These are phyloP conservation scores for Barnettozyma salicaria DNA, from an alignment of 805 yeast species.

Conservation along the genomic window DNA sequence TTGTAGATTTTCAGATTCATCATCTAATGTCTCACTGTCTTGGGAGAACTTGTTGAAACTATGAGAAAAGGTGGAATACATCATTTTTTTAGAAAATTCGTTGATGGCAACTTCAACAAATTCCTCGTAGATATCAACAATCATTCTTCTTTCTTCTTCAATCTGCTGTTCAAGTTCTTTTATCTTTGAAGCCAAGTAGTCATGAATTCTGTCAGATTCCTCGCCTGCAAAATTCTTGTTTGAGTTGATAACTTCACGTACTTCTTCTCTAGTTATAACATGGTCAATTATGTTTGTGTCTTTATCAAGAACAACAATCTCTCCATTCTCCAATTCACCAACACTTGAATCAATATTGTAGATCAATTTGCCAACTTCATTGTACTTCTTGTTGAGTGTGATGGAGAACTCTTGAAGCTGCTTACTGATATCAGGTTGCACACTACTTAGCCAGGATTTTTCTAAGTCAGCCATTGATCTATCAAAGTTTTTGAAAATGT, in stretches of 20 bases:
- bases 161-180: constrained; percentile 31
- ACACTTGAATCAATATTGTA: constrained; percentile 34
- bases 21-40: constrained; percentile 16
- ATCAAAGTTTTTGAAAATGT: constrained; percentile 35
- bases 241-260: constrained; percentile 37
- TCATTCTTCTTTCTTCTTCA: constrained; percentile 34
- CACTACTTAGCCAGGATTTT: constrained; percentile 20
- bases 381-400: constrained; percentile 24
- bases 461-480: constrained; percentile 31
- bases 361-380: constrained; percentile 29
- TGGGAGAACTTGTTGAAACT: constrained; percentile 20
- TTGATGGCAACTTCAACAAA: constrained; percentile 62
- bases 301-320: constrained; percentile 30
- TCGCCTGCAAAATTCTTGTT: constrained; percentile 28
- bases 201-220: constrained; percentile 30
- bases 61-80: constrained; percentile 28
- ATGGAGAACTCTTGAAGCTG: constrained; percentile 30
- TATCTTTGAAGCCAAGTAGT: constrained; percentile 27
- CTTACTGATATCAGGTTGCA: constrained; percentile 30
- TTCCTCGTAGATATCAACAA: constrained; percentile 65
- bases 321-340: constrained; percentile 29
- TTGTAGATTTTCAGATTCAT: constrained; percentile 34
- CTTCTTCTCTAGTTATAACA: constrained; percentile 40
- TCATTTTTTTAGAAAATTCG: constrained; percentile 58
- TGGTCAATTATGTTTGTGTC: constrained; percentile 30